phyloP scores from a whole-genome alignment of 768 basidiomycete species.

The Tricholoma sp. region DNA sequence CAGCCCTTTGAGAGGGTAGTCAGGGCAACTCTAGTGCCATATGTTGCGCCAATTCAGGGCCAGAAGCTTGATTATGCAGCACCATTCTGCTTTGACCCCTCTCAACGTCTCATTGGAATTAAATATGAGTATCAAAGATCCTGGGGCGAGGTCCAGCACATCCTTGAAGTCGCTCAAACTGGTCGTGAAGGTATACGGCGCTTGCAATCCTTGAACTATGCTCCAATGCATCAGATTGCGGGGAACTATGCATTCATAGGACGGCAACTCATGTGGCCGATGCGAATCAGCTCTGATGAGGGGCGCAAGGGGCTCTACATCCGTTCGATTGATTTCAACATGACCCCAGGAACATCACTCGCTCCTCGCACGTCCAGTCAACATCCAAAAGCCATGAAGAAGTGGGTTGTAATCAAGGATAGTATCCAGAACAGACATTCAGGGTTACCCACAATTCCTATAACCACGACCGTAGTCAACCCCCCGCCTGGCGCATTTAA shows the following conservation, averaged over 20 bases:
- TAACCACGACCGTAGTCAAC: not conserved
- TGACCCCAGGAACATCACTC: not conserved
- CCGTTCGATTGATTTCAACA: not conserved
- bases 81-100: constrained; percentile 1
- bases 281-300: not conserved
- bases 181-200: not conserved
- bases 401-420: not conserved
- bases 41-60: not conserved
- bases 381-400: not conserved
- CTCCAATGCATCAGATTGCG: not conserved
- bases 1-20: not conserved
- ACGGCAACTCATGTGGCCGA: not conserved
- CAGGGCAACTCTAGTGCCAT: not conserved
- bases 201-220: not conserved
- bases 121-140: not conserved
- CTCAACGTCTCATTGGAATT: constrained; percentile 6
- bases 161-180: not conserved
- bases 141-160: not conserved
- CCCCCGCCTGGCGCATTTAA: not conserved
- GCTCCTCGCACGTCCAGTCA: not conserved
- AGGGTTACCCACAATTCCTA: not conserved
- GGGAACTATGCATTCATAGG: not conserved
- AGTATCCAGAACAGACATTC: not conserved
- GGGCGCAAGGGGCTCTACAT: not conserved
- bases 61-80: not conserved